Evolutionary conservation across 495 filamentous ascomycete species (phyloP).

Genomic region (Aspergillus nanangensis): DNA sequence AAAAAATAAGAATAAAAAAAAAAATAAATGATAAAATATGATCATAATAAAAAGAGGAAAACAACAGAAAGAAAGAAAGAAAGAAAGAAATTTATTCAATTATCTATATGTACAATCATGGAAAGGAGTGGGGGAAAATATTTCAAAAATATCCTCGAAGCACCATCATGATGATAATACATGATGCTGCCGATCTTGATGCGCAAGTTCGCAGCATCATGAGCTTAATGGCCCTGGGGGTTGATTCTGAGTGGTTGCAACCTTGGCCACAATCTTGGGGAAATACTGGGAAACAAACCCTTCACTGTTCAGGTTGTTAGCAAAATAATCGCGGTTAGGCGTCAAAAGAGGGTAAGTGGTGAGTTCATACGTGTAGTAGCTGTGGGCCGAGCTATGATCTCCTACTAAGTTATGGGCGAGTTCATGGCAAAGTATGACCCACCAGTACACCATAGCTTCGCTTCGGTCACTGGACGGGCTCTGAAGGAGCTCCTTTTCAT

Average conservation of each 20-base stretch:
- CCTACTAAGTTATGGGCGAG: conserved; percentile 87
- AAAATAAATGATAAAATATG: background rate
- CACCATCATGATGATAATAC: too few relatives aligned
- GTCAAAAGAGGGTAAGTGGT: background rate
- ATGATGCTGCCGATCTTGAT: too few relatives aligned
- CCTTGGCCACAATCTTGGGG: conserved; percentile 40
- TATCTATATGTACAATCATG: background rate
- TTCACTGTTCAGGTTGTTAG: conserved; percentile 27
- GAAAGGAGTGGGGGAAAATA: too few relatives aligned
- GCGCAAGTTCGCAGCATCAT: too few relatives aligned
- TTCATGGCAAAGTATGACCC: conserved; percentile 86
- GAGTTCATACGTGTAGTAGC: conserved; percentile 63
- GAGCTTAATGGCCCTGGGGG: too few relatives aligned
- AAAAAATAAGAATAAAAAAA: background rate
- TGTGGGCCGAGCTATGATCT: conserved; percentile 76
- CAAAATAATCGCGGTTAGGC: background rate
- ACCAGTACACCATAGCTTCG: conserved; percentile 84
- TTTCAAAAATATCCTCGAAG: too few relatives aligned
- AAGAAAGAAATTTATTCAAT: background rate
- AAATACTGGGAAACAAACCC: conserved; percentile 51
- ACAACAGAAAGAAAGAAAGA: background rate
- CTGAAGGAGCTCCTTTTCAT: conserved; percentile 47
- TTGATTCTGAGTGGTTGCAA: conserved; percentile 24
- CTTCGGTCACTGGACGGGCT: conserved; percentile 38
- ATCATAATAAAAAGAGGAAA: background rate